Evolutionary conservation across 116 monocot genomes (phyloP).

Genomic region (Phalaenopsis hybrid): DNA sequence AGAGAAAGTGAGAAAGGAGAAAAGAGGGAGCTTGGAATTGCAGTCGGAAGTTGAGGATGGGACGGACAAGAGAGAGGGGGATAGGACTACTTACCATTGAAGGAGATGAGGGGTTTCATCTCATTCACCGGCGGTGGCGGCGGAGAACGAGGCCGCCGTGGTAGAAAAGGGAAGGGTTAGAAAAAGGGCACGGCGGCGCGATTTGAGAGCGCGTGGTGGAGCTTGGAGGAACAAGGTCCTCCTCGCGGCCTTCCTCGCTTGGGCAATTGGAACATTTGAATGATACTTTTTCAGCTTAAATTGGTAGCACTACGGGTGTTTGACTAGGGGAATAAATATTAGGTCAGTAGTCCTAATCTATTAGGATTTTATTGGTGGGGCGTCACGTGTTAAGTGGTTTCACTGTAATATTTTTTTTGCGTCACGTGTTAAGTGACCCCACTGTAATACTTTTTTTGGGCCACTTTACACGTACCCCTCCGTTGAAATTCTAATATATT

Average conservation of each 20-base stretch:
- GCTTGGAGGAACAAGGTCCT: neutral
- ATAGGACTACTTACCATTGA: conserved; percentile 6
- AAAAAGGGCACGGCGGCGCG: neutral
- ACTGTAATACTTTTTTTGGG: no score
- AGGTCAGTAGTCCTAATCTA: no score
- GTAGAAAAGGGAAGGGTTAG: neutral
- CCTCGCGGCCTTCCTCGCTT: neutral
- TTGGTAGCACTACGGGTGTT: no score
- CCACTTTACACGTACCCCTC: no score
- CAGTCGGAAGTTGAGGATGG: neutral
- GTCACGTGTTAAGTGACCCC: no score
- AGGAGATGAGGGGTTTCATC: conserved; percentile 5
- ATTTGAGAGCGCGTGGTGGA: neutral
- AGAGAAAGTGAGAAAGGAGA: neutral
- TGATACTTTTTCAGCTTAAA: no score
- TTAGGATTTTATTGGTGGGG: no score
- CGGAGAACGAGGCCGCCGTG: neutral
- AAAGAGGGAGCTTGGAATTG: neutral
- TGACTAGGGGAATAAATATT: no score
- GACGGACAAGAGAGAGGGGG: neutral
- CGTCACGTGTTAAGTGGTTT: no score
- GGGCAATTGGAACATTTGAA: no score
- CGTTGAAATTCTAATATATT: no score
- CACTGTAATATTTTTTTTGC: no score
- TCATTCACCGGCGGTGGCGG: neutral